Evolutionary conservation across 768 basidiomycete genomes (phyloP).

Genomic region (Tylopilus vinaceipallidus): DNA sequence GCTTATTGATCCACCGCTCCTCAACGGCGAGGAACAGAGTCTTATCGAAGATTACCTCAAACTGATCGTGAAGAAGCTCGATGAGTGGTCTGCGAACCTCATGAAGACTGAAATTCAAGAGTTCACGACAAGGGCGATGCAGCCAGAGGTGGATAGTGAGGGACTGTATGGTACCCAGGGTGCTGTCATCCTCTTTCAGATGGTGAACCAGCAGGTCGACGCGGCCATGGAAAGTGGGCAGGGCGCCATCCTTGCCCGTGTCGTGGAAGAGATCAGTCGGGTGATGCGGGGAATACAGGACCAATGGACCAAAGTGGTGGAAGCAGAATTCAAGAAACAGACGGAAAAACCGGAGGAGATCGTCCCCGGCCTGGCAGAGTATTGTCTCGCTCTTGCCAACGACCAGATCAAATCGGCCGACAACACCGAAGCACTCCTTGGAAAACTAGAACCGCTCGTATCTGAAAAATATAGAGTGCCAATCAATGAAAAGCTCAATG

Average conservation of each 20-base stretch:
- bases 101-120: constrained; percentile 88
- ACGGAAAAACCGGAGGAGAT: constrained; percentile 86
- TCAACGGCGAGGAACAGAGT: constrained; percentile 90
- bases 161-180: constrained; percentile 90
- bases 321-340: constrained; percentile 84
- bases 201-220: constrained; percentile 97
- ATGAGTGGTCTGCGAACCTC: constrained; percentile 94
- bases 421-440: constrained; percentile 82
- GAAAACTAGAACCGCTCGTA: constrained; percentile 86
- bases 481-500: constrained; percentile 86
- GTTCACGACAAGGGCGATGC: constrained; percentile 78
- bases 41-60: constrained; percentile 95
- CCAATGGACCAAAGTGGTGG: constrained; percentile 82
- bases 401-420: constrained; percentile 97
- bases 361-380: constrained; percentile 88
- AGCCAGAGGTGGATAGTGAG: constrained; percentile 87
- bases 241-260: constrained; percentile 87
- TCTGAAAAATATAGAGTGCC: constrained; percentile 84
- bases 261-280: constrained; percentile 83
- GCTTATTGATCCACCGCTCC: constrained; percentile 82
- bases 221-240: constrained; percentile 95
- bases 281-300: constrained; percentile 88
- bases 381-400: constrained; percentile 94
- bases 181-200: constrained; percentile 93
- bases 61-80: constrained; percentile 90